Evolutionary conservation across 768 basidiomycete species (phyloP).

Genomic region (Rhizopogon roseolus): DNA sequence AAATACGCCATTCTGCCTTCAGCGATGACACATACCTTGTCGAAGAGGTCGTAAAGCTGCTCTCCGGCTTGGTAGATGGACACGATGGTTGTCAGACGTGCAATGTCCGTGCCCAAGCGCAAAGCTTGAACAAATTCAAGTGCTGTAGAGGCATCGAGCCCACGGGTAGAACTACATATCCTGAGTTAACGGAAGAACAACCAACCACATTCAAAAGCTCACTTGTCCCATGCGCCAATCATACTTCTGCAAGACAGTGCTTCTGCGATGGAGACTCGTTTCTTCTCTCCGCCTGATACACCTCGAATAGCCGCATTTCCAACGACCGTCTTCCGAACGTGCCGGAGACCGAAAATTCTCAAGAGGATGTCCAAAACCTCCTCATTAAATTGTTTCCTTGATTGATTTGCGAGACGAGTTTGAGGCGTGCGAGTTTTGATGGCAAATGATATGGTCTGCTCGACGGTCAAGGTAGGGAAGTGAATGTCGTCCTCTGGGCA

Average conservation of each 20-base stretch:
- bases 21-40: slow-evolving; percentile 84
- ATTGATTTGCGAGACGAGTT: slow-evolving; percentile 12
- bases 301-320: slow-evolving; percentile 75
- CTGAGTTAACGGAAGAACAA: not conserved
- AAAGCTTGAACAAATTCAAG: slow-evolving; percentile 80
- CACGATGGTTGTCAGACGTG: slow-evolving; percentile 78
- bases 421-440: slow-evolving; percentile 43
- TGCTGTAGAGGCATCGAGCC: slow-evolving; percentile 83
- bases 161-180: slow-evolving; percentile 62
- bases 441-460: slow-evolving; percentile 47
- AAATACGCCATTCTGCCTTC: slow-evolving; percentile 80
- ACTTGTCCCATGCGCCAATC: slow-evolving; percentile 78
- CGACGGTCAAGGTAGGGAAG: slow-evolving; percentile 46
- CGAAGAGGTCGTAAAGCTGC: slow-evolving; percentile 71
- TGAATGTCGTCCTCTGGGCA: slow-evolving; percentile 42
- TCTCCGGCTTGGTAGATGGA: slow-evolving; percentile 77
- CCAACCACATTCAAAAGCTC: not conserved
- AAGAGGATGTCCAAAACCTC: slow-evolving; percentile 42
- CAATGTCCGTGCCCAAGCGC: slow-evolving; percentile 79
- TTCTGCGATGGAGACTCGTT: slow-evolving; percentile 80
- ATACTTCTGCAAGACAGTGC: slow-evolving; percentile 57
- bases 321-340: slow-evolving; percentile 66
- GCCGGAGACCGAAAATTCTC: slow-evolving; percentile 72
- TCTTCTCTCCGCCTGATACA: slow-evolving; percentile 75
- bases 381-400: slow-evolving; percentile 25